Evolutionary conservation across 495 filamentous ascomycete genomes (phyloP).

Genomic region (Penicillium turbatum): DNA sequence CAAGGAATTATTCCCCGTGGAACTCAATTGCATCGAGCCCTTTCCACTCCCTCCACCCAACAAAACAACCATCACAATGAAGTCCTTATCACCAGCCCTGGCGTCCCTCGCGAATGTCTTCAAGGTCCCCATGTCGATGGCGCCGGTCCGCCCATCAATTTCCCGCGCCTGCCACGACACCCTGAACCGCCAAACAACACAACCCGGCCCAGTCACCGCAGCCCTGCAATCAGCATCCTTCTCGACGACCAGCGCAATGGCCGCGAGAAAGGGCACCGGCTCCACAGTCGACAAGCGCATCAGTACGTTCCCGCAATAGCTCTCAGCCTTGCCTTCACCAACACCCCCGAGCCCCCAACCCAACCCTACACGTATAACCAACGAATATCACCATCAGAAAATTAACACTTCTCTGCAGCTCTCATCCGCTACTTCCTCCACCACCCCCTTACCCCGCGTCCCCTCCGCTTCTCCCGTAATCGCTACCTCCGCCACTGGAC

Average conservation of each 20-base stretch:
- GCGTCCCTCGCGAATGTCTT: conserved; percentile 45
- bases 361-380: conserved; percentile 1
- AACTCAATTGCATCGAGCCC: conserved; percentile 12
- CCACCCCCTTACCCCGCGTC: conserved; percentile 65
- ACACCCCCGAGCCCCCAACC: not conserved
- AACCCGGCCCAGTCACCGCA: conserved; percentile 25
- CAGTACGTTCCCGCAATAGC: conserved; percentile 37
- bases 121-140: conserved; percentile 37
- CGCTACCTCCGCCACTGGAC: conserved; percentile 96
- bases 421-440: conserved; percentile 62
- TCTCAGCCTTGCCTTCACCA: not conserved
- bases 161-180: conserved; percentile 27
- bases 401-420: conserved; percentile 31
- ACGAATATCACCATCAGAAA: not conserved
- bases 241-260: conserved; percentile 39
- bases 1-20: conserved; percentile 29
- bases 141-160: conserved; percentile 28
- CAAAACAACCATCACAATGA: conserved; percentile 31
- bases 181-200: conserved; percentile 24
- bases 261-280: conserved; percentile 29
- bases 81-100: conserved; percentile 41
- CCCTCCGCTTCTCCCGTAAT: conserved; percentile 80
- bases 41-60: conserved; percentile 14
- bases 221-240: conserved; percentile 37
- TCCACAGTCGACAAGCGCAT: conserved; percentile 38